These are phyloP conservation scores for Melastoma candidum DNA, from an alignment of 441 rosid genomes.

Conservation along the genomic window DNA sequence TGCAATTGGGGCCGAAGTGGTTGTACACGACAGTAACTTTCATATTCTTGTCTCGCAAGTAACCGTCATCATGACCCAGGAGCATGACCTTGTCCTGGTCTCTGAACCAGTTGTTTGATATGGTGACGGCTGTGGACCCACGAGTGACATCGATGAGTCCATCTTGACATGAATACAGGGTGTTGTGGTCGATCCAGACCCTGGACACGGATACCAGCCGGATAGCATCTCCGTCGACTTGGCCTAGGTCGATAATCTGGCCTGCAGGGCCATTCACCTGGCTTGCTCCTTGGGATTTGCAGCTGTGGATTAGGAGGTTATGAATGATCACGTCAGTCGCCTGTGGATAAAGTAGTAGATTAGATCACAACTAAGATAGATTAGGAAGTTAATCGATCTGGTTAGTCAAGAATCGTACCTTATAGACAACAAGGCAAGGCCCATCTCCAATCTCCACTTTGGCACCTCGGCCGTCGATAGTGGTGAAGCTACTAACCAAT, in stretches of 20 bases:
- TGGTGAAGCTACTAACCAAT: slow-evolving; percentile 51
- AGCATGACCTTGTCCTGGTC: slow-evolving; percentile 89
- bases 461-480: slow-evolving; percentile 63
- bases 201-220: slow-evolving; percentile 49
- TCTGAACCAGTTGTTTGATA: slow-evolving; percentile 75
- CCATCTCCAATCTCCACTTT: slow-evolving; percentile 43
- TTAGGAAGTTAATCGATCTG: too few relatives aligned
- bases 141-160: slow-evolving; percentile 74
- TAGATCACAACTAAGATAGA: too few relatives aligned
- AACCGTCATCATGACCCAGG: slow-evolving; percentile 70
- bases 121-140: slow-evolving; percentile 49
- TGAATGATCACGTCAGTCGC: slow-evolving; percentile 66
- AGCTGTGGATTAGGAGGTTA: slow-evolving; percentile 55
- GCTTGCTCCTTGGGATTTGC: slow-evolving; percentile 41
- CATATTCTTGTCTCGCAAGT: slow-evolving; percentile 48
- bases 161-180: slow-evolving; percentile 53
- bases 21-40: slow-evolving; percentile 62
- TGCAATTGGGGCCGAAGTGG: slow-evolving; percentile 85
- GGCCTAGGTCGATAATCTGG: slow-evolving; percentile 28
- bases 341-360: slow-evolving; percentile 2
- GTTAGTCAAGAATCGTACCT: slow-evolving; percentile 14
- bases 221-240: slow-evolving; percentile 61
- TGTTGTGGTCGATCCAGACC: slow-evolving; percentile 80
- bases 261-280: slow-evolving; percentile 50
- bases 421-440: slow-evolving; percentile 46